Evolutionary conservation across 805 yeast genomes (phyloP).

Genomic region (Cyberlindnera galapagoensis): DNA sequence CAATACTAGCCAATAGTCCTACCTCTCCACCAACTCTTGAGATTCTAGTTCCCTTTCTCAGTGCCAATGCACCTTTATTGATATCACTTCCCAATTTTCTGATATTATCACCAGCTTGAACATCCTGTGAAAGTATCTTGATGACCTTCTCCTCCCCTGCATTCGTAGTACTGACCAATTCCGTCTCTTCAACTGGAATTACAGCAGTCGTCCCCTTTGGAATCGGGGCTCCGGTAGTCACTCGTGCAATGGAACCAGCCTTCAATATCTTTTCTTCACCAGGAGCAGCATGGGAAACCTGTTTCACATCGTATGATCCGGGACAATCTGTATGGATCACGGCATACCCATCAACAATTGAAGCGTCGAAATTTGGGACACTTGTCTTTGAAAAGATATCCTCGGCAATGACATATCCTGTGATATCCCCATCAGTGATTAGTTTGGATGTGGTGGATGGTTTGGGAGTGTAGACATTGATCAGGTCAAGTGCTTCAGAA

Average conservation of each 20-base stretch:
- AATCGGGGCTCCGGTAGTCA: constrained; percentile 53
- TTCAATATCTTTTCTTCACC: constrained; percentile 14
- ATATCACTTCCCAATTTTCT: constrained; percentile 44
- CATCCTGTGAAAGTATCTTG: constrained; percentile 33
- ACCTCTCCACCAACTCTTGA: constrained; percentile 42
- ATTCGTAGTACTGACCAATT: constrained; percentile 29
- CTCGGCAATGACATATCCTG: constrained; percentile 37
- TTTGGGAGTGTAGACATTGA: constrained; percentile 28
- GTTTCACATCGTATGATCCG: constrained; percentile 34
- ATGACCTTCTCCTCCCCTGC: constrained; percentile 38
- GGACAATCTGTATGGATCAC: constrained; percentile 40
- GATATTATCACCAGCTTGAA: constrained; percentile 37
- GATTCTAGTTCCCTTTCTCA: constrained; percentile 31
- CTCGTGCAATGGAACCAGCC: constrained; percentile 35
- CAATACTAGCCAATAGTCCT: constrained; percentile 43
- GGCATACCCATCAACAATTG: constrained; percentile 54
- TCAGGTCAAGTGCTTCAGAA: constrained; percentile 30
- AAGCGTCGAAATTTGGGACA: constrained; percentile 46
- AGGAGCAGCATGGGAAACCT: constrained; percentile 37
- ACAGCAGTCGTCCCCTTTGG: constrained; percentile 50
- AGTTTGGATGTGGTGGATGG: constrained; percentile 21
- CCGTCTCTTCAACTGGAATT: constrained; percentile 48
- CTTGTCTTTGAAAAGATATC: constrained; percentile 32
- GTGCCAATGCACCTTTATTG: constrained; percentile 30
- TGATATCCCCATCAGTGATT: constrained; percentile 25